These are phyloP conservation scores for Hibiscus syriacus DNA, from an alignment of 345 rosid species.

Conservation along the genomic window DNA sequence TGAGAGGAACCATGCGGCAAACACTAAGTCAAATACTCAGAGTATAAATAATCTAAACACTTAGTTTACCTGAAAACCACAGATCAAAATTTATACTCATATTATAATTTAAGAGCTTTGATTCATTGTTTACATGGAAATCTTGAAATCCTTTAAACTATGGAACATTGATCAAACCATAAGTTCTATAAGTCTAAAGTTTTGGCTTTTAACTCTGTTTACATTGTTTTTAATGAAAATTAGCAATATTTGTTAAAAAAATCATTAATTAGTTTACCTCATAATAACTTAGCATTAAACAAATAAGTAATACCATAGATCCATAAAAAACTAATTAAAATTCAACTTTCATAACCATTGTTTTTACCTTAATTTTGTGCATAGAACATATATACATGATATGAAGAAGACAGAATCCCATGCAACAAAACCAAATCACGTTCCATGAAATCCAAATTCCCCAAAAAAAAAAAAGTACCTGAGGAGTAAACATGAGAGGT, in stretches of 20 bases:
- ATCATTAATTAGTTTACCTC: too few relatives aligned
- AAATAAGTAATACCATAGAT: too few relatives aligned
- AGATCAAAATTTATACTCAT: neutral
- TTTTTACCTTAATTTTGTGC: neutral
- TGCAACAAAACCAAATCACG: neutral
- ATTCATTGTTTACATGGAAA: neutral
- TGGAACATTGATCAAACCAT: neutral
- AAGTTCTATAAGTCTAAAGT: neutral
- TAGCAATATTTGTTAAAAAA: too few relatives aligned
- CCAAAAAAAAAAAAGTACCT: slow-evolving; percentile 30
- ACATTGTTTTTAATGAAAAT: too few relatives aligned
- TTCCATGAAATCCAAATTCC: neutral
- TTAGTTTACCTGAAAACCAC: neutral
- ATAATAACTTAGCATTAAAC: too few relatives aligned
- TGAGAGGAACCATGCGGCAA: neutral
- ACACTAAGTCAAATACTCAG: neutral
- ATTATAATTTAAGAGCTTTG: neutral
- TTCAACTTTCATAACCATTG: neutral
- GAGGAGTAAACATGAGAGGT: slow-evolving; percentile 92
- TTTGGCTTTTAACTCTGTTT: too few relatives aligned
- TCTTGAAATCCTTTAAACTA: neutral
- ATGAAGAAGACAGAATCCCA: neutral
- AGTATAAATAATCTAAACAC: too few relatives aligned
- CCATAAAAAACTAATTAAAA: too few relatives aligned
- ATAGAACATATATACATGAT: neutral